A percentile compares a stretch with the other conserved stretches of the same genome.
phyloP scores from a whole-genome alignment of 768 basidiomycete genomes.

The Hydnomerulius pinastri region DNA sequence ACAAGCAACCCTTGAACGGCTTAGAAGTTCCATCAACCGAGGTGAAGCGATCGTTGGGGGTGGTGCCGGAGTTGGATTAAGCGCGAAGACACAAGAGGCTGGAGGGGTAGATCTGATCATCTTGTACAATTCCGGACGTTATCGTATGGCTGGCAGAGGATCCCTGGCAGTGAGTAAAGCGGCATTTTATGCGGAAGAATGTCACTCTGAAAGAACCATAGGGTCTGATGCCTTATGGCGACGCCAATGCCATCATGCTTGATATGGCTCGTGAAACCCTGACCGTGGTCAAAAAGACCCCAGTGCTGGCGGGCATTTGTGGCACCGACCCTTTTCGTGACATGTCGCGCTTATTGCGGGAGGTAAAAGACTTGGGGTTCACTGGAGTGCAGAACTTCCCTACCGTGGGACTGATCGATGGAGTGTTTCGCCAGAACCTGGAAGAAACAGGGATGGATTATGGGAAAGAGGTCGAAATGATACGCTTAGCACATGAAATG shows the following conservation, averaged over 20 bases:
- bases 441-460: constrained; percentile 34
- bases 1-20: constrained; percentile 12
- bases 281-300: constrained; percentile 28
- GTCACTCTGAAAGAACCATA: constrained; percentile 1
- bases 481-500: constrained; percentile 22
- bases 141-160: constrained; percentile 33
- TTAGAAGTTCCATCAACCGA: constrained; percentile 12
- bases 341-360: constrained; percentile 21
- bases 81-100: constrained; percentile 28
- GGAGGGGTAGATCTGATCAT: constrained; percentile 29
- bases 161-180: constrained; percentile 26
- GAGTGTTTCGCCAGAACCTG: constrained; percentile 28
- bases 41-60: constrained; percentile 28
- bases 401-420: constrained; percentile 30
- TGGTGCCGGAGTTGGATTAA: constrained; percentile 28
- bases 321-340: constrained; percentile 31
- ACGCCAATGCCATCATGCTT: constrained; percentile 29
- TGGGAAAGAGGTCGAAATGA: constrained; percentile 33
- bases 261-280: constrained; percentile 31
- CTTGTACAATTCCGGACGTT: constrained; percentile 33
- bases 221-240: constrained; percentile 31
- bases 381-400: constrained; percentile 31
- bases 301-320: constrained; percentile 30
- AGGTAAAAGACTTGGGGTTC: constrained; percentile 29
- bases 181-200: background rate